These are phyloP conservation scores for Castanea mollissima DNA, from an alignment of 306 rosid genomes.

Conservation along the genomic window DNA sequence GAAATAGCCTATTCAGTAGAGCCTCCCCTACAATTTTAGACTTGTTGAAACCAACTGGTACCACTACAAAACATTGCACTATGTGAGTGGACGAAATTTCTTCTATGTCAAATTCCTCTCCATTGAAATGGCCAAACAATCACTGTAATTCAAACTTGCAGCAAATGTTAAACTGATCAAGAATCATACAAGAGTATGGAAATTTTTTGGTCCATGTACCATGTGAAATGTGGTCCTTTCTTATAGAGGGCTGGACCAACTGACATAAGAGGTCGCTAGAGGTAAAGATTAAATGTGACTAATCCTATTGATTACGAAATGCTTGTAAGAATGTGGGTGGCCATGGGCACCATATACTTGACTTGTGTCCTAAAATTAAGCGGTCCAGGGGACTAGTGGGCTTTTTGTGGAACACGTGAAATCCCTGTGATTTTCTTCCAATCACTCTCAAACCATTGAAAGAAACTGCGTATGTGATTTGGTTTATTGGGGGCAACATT, in stretches of 20 bases:
- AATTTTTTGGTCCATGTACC: no score
- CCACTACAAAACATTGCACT: conserved; percentile 5
- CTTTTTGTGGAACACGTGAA: conserved; percentile 43
- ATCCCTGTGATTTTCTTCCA: neutral
- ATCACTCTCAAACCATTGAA: neutral
- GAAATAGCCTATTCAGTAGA: conserved; percentile 16
- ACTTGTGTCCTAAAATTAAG: conserved; percentile 23
- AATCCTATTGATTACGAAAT: neutral
- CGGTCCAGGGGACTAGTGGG: conserved; percentile 31
- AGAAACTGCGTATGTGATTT: conserved; percentile 6
- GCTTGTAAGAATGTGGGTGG: no score
- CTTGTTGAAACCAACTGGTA: neutral
- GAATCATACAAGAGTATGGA: no score
- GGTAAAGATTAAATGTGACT: neutral
- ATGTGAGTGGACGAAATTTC: conserved; percentile 1
- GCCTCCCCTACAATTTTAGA: conserved; percentile 1
- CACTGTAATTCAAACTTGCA: no score
- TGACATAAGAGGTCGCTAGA: conserved; percentile 3
- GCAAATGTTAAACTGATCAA: no score
- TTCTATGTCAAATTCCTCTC: neutral
- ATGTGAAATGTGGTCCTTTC: conserved; percentile 27
- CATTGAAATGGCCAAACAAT: neutral
- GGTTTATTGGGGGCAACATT: conserved; percentile 25
- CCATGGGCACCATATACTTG: neutral
- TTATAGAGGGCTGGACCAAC: conserved; percentile 33